Base-by-base conservation (phyloP, 495 filamentous ascomycete species). In the Talaromyces ruber region DNA sequence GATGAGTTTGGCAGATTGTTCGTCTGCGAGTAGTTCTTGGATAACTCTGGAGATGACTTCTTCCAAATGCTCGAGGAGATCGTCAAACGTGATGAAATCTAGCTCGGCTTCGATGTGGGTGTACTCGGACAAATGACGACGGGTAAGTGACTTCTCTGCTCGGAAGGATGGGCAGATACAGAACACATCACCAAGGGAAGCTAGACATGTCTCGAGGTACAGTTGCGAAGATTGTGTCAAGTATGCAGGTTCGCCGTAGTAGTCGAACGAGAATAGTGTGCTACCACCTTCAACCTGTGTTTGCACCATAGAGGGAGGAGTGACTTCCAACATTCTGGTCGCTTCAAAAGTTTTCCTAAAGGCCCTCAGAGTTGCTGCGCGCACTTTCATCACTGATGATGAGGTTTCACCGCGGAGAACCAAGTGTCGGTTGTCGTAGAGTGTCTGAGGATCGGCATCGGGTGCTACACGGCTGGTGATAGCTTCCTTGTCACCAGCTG, bases 161-260 rank as follows among this genome's bases (percentile, higher is more conserved):
- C 94, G 93, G 86, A 98, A 99, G 11, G 94, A 98, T 67, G 96
- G 94, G 77, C 96, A 93, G 64, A 99, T 91, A 73, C 93, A 97
- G 83, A 91, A 99, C 63, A 97, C 92, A 67, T 97, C 89, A 62
- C 94, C 94, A 62, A 97, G 79, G 24, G 88, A 91, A 16, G 92
- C 91, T 14, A 99, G 79, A 62, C 89, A 92, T 29, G 95, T 98
- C 78, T 99, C 94, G 61, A 99, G 90, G 74, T 99, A 99, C 25
- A 99, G 84, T 77, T 99, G 94, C 8, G 92, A 96, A 0, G 93
- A 97, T 75, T 99, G 94, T 14, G 94, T 99, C 61, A 99, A 83
- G 73, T 91, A 99, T 63, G 95, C 90, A 70, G 87, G 86, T 74
- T 97, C 89, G 66, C 87, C 90, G 76, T 98, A 99, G 82, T 98